phyloP scores from a whole-genome alignment of 306 rosid genomes.

The Malus sieversii region DNA sequence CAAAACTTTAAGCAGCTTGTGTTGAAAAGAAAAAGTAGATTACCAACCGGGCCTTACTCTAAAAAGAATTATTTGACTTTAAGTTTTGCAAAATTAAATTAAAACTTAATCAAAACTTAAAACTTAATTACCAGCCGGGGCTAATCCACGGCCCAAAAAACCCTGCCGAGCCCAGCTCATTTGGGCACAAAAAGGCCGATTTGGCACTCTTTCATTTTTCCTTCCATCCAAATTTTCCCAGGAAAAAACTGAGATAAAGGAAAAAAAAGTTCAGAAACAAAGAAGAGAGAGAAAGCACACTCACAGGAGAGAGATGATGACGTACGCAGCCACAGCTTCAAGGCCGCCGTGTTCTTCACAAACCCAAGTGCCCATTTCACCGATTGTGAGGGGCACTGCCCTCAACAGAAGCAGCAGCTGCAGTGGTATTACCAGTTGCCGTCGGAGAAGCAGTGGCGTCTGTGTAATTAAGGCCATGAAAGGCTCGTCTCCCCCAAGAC shows the following conservation, averaged over 20 bases:
- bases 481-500: constrained; percentile 20
- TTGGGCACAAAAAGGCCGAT: background rate
- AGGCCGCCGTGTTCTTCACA: constrained; percentile 28
- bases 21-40: too few relatives aligned
- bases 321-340: constrained; percentile 37
- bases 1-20: too few relatives aligned
- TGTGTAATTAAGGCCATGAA: constrained; percentile 29
- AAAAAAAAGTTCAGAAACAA: background rate
- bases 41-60: too few relatives aligned
- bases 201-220: too few relatives aligned
- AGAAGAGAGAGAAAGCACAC: background rate
- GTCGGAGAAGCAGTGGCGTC: constrained; percentile 19
- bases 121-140: too few relatives aligned
- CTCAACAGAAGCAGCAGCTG: background rate
- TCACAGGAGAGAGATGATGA: constrained; percentile 29
- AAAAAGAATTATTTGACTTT: too few relatives aligned
- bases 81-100: too few relatives aligned
- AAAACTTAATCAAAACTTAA: too few relatives aligned
- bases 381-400: constrained; percentile 7
- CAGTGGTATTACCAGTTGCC: background rate
- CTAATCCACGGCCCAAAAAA: too few relatives aligned
- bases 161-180: background rate
- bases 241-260: background rate
- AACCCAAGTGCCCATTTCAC: constrained; percentile 31
- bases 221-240: too few relatives aligned